These are phyloP conservation scores for Lippia alba DNA, from an alignment of 305 asterid species.

Conservation along the genomic window DNA sequence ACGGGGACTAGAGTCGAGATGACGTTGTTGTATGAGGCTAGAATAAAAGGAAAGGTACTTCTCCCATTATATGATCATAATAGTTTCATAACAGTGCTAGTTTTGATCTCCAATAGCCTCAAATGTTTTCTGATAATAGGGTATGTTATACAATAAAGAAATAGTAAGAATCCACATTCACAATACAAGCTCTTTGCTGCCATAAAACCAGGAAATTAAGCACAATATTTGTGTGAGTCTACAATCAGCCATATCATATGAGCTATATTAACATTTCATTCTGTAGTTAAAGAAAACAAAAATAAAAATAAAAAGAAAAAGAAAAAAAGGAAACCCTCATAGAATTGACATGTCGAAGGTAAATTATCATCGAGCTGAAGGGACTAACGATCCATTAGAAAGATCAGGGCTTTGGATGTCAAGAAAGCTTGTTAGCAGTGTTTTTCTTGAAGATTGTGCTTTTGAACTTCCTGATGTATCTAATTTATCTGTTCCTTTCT, in stretches of 20 bases:
- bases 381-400: slow-evolving; percentile 75
- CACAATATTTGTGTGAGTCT: slow-evolving; percentile 32
- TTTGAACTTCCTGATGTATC: slow-evolving; percentile 64
- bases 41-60: too few relatives aligned
- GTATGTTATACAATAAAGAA: slow-evolving; percentile 18
- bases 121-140: neutral
- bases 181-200: slow-evolving; percentile 7
- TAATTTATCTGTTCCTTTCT: slow-evolving; percentile 71
- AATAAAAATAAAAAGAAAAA: slow-evolving; percentile 1
- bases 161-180: neutral
- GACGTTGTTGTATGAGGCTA: too few relatives aligned
- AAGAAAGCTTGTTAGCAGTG: slow-evolving; percentile 90
- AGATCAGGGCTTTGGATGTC: slow-evolving; percentile 87
- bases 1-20: too few relatives aligned
- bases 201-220: slow-evolving; percentile 26
- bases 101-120: neutral
- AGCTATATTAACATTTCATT: neutral
- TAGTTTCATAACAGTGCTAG: neutral
- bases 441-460: slow-evolving; percentile 79
- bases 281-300: slow-evolving; percentile 20
- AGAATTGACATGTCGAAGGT: neutral
- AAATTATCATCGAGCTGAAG: slow-evolving; percentile 68
- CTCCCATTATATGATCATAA: neutral
- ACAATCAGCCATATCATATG: slow-evolving; percentile 28
- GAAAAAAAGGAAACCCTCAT: neutral